Conservation (phyloP, 1,284 basidiomycete species). For the Irpex sp. region DNA sequence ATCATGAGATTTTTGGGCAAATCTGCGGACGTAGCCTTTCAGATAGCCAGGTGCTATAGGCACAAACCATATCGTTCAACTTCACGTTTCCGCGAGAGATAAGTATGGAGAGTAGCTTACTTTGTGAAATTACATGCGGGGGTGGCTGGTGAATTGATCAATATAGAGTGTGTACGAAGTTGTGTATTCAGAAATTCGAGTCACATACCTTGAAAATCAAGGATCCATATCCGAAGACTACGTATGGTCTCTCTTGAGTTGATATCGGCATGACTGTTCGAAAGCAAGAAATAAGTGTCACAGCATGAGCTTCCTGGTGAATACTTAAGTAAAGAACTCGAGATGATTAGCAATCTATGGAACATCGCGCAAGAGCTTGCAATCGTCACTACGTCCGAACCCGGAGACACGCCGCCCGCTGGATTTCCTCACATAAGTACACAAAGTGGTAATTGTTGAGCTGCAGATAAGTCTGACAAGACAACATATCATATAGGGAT, state of each 20-base stretch:
- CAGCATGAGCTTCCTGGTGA: neutral
- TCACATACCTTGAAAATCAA: conserved; percentile 71
- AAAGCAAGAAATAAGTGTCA: neutral
- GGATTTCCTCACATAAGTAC: too few species aligned
- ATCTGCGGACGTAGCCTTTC: conserved; percentile 82
- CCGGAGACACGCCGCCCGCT: too few species aligned
- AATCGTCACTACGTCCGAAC: neutral
- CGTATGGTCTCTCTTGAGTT: conserved; percentile 35
- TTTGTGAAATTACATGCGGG: conserved; percentile 59
- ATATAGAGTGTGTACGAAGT: neutral
- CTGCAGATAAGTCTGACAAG: too few species aligned
- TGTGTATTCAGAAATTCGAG: neutral
- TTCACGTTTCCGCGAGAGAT: neutral
- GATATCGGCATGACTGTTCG: conserved; percentile 4
- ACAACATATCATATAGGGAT: too few species aligned
- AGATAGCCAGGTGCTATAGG: conserved; percentile 70
- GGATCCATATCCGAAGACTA: conserved; percentile 81
- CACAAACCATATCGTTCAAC: neutral
- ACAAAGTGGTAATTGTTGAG: too few species aligned
- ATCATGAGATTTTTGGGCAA: conserved; percentile 85
- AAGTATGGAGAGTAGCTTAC: conserved; percentile 30
- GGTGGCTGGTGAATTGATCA: conserved; percentile 50
- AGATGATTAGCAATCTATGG: neutral
- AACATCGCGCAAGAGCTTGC: neutral
- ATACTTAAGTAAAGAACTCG: neutral